Conservation (phyloP, 805 yeast species). For the Grigorovia jiainica region DNA sequence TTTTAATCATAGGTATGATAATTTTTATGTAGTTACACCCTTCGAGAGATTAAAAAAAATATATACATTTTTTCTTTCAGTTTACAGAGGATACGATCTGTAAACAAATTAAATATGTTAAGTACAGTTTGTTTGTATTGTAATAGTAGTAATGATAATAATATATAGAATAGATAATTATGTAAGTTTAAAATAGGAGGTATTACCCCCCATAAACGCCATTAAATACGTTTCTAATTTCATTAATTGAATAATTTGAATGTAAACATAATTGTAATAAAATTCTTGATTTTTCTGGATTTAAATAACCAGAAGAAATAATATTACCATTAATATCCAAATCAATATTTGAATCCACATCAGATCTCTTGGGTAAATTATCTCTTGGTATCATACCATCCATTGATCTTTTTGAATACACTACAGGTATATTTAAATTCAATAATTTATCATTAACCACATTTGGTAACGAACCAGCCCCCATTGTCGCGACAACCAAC, state of each 20-base stretch:
- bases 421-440: conserved; percentile 40
- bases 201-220: conserved; percentile 45
- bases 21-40: too few species aligned
- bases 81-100: too few species aligned
- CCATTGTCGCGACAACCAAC: conserved; percentile 58
- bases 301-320: conserved; percentile 55
- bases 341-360: conserved; percentile 6
- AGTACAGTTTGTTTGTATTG: too few species aligned
- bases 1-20: too few species aligned
- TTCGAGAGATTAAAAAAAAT: too few species aligned
- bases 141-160: too few species aligned
- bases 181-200: too few species aligned
- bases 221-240: conserved; percentile 37
- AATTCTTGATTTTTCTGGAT: conserved; percentile 56
- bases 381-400: conserved; percentile 63
- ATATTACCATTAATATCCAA: conserved; percentile 28
- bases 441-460: conserved; percentile 37
- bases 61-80: too few species aligned
- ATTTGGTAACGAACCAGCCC: conserved; percentile 57
- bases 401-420: conserved; percentile 58
- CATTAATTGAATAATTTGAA: conserved; percentile 30
- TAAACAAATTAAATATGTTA: too few species aligned
- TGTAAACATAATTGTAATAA: conserved; percentile 47
- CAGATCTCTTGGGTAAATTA: conserved; percentile 31
- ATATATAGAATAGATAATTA: too few species aligned